Base-by-base conservation (phyloP, 2,329 filamentous ascomycete genomes). In the Colletotrichum agaves region DNA sequence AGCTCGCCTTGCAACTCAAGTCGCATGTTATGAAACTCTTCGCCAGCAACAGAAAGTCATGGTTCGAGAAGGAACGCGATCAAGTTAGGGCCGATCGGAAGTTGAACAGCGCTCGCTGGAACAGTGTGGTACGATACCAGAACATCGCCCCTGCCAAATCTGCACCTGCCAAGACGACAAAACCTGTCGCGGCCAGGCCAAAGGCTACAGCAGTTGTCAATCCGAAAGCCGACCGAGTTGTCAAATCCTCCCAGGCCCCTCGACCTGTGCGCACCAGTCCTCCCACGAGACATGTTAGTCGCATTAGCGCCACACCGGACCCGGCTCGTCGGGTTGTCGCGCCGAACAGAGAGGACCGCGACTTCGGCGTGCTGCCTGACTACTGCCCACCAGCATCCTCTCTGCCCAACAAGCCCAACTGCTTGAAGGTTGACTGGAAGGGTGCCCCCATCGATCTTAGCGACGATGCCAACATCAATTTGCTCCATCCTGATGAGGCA, bases 371-470 rank as follows among this genome's bases (percentile, higher is more conserved):
- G 3, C 83, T 97, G 35, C 85, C 86, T 5, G 88, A 97, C 77
- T 92, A 86, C 76, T 93, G 89, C 58, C 93, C 93, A 49, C 89
- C 91, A 0, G 75, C 89, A 46, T 80, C 83, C 62, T 90, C 90
- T 2, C 85, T 96, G 4, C 88, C 90, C 7, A 81, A 82, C 71
- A 90, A 90, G 73, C 81, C 86, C 58, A 93, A 93, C 77, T 88
- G 86, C 46, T 85, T 96, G 72, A 95, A 94, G 82, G 90, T 93
- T 27, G 93, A 97, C 70, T 97, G 93, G 93, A 96, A 94, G 81
- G 93, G 92, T 7, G 88, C 89, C 69, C 87, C 90, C 43, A 88
- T 96, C 71, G 91, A 97, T 75, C 87, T 97, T 50, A 88, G 85
- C 78, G 84, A 85, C 67, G 93, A 97, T 74, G 88, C 91, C 6